Percentiles rank a stretch among this genome's conserved stretches.
These are phyloP conservation scores for Penicillium expansum DNA, from an alignment of 2,329 filamentous ascomycete species.

Conservation along the genomic window DNA sequence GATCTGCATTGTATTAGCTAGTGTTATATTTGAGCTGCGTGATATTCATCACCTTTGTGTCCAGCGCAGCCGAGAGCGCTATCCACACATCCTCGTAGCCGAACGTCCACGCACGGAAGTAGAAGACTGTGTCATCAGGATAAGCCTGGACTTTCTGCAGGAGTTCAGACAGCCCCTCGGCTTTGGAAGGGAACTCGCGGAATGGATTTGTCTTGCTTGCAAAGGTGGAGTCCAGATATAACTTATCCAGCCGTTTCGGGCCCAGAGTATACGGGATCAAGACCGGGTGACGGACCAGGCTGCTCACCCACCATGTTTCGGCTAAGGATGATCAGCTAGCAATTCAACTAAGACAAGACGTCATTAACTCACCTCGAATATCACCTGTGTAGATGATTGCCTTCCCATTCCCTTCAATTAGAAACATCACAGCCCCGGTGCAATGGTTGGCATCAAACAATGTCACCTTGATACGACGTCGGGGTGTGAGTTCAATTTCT, in stretches of 20 bases:
- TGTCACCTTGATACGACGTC: conserved; percentile 71
- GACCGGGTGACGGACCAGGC: conserved; percentile 66
- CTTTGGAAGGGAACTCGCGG: conserved; percentile 60
- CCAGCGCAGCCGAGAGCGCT: conserved; percentile 68
- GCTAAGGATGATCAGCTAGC: conserved; percentile 37
- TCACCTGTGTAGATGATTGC: conserved; percentile 87
- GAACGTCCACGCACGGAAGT: conserved; percentile 87
- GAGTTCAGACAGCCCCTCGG: conserved; percentile 72
- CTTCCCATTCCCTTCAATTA: conserved; percentile 71
- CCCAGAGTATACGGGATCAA: conserved; percentile 71
- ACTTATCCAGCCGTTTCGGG: conserved; percentile 66
- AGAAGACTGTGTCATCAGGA: conserved; percentile 72
- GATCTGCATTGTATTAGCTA: conserved; percentile 49
- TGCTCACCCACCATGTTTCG: conserved; percentile 81
- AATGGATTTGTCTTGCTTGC: conserved; percentile 52
- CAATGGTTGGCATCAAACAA: conserved; percentile 92
- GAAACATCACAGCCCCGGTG: conserved; percentile 84
- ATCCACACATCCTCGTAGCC: conserved; percentile 93
- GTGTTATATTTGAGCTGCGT: neutral
- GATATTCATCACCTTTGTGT: conserved; percentile 53
- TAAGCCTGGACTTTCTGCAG: conserved; percentile 66
- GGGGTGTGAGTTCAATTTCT: conserved; percentile 68
- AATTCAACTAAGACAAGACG: neutral
- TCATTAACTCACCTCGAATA: conserved; percentile 56
- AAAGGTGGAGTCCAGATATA: conserved; percentile 90